These are phyloP conservation scores for Aspergillus kassunensis DNA, from an alignment of 495 filamentous ascomycete species.

Conservation along the genomic window DNA sequence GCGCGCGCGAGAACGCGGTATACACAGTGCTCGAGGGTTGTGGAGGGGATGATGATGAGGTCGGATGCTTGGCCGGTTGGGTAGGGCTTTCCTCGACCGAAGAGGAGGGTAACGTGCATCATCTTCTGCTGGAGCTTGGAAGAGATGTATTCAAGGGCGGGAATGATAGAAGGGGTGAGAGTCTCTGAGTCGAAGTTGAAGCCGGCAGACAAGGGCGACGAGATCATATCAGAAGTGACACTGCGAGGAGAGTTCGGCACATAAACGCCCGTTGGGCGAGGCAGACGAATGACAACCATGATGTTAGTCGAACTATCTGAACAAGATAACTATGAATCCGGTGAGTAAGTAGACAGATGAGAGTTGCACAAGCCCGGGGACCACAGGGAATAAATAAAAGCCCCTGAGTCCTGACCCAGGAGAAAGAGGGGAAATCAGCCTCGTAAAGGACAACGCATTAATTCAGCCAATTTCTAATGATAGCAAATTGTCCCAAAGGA, in stretches of 20 bases:
- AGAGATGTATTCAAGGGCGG: constrained; percentile 48
- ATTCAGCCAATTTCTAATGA: constrained; percentile 15
- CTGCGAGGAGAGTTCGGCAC: constrained; percentile 35
- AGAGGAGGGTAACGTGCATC: constrained; percentile 45
- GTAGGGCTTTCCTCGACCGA: constrained; percentile 45
- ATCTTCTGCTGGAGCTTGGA: constrained; percentile 41
- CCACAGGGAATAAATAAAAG: constrained; percentile 3
- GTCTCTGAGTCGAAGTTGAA: constrained; percentile 44
- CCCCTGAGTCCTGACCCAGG: not conserved
- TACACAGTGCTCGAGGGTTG: constrained; percentile 32
- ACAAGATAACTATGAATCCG: no score
- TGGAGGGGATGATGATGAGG: constrained; percentile 44
- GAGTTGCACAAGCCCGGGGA: not conserved
- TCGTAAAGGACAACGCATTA: not conserved
- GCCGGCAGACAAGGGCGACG: constrained; percentile 39
- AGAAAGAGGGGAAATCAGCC: constrained; percentile 12
- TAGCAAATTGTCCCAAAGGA: constrained; percentile 13
- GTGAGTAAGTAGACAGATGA: no score
- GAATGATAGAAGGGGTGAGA: constrained; percentile 38
- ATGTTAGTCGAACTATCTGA: not conserved
- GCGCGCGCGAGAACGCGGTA: constrained; percentile 38
- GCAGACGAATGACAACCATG: constrained; percentile 44
- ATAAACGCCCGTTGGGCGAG: constrained; percentile 40
- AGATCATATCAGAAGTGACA: constrained; percentile 43
- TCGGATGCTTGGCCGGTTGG: constrained; percentile 40